phyloP scores from a whole-genome alignment of 805 yeast genomes.

The Metschnikowia santaceciliae region DNA sequence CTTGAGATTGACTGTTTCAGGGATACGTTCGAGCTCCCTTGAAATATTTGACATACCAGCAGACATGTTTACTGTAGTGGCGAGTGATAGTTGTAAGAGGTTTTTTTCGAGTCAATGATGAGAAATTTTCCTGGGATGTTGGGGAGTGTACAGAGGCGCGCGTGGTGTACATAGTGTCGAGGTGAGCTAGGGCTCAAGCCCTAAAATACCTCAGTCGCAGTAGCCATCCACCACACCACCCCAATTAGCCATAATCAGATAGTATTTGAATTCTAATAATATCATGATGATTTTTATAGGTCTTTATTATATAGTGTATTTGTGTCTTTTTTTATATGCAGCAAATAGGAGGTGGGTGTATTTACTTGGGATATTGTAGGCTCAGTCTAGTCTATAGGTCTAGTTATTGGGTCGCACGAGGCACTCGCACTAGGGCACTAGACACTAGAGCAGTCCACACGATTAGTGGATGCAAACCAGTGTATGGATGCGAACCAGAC shows the following conservation, averaged over 20 bases:
- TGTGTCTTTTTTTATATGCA: too few species aligned
- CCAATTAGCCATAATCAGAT: not conserved
- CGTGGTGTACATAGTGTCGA: not conserved
- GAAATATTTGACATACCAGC: conserved; percentile 18
- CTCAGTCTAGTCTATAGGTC: too few species aligned
- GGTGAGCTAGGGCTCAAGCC: conserved; percentile 16
- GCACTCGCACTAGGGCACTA: too few species aligned
- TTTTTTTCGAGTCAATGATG: conserved; percentile 12
- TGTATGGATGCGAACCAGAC: too few species aligned
- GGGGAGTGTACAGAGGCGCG: conserved; percentile 13
- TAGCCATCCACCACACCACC: not conserved
- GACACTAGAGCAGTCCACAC: too few species aligned
- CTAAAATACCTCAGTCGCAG: conserved; percentile 3
- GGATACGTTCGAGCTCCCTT: not conserved
- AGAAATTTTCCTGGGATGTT: conserved; percentile 19
- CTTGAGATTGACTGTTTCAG: not conserved
- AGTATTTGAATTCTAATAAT: too few species aligned
- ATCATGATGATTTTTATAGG: too few species aligned
- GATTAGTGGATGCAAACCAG: too few species aligned
- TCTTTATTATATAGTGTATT: too few species aligned
- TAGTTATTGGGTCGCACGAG: too few species aligned
- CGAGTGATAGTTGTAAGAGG: conserved; percentile 15
- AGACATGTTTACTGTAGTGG: conserved; percentile 18
- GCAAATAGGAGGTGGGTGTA: too few species aligned
- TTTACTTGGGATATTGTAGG: too few species aligned